Percentiles rank a stretch among this genome's conserved stretches.
Conservation (phyloP, 192 early-diverging fungal species). For the Paraglomus occultum region DNA sequence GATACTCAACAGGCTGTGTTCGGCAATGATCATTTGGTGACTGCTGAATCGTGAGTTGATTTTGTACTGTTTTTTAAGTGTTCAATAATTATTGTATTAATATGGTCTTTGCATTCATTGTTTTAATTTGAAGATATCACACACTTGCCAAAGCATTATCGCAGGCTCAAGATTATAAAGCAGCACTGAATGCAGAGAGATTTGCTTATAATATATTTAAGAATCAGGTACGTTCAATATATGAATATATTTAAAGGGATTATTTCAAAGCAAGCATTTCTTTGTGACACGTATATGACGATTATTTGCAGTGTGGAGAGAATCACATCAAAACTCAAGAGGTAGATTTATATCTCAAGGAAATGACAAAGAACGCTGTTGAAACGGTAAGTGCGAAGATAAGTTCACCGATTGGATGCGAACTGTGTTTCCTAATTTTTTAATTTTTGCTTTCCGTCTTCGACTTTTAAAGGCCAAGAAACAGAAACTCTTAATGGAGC, state of each 20-base stretch:
- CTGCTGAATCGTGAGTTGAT: conserved; percentile 48
- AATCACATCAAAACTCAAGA: conserved; percentile 74
- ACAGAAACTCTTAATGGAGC: no score
- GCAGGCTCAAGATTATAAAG: conserved; percentile 66
- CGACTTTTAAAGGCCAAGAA: no score
- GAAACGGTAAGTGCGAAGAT: conserved; percentile 39
- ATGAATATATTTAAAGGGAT: background rate
- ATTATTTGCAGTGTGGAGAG: conserved; percentile 53
- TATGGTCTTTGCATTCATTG: background rate
- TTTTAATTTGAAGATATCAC: conserved; percentile 56
- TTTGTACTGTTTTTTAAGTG: background rate
- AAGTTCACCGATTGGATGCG: no score
- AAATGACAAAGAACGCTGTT: conserved; percentile 61
- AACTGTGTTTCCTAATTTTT: no score
- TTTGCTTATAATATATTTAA: conserved; percentile 63
- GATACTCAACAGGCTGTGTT: conserved; percentile 64
- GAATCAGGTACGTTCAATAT: conserved; percentile 38
- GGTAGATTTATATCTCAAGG: conserved; percentile 61
- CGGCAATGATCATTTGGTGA: conserved; percentile 67
- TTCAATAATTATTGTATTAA: background rate
- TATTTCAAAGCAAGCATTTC: background rate
- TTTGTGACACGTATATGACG: background rate
- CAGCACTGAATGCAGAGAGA: conserved; percentile 71
- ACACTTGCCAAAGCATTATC: conserved; percentile 75
- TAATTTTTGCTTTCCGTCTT: no score